Evolutionary conservation across 371 early-diverging fungal genomes (phyloP), one percentile per base, ranked within the genome.

Genomic region (Mortierella sp.): DNA sequence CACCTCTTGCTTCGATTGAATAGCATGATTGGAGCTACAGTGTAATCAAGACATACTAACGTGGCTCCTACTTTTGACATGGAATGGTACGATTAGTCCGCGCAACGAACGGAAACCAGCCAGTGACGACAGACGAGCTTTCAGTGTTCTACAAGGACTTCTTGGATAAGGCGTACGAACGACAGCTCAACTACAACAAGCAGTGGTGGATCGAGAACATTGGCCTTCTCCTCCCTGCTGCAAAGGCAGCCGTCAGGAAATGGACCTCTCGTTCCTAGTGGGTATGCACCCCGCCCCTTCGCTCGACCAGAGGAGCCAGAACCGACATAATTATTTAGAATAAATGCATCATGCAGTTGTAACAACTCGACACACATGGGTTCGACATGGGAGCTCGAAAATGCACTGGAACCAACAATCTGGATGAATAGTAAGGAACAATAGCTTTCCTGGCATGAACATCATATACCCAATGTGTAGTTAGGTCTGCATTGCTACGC

Each of bases 131-230:
- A 63, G 93, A 95, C 51, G 95, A 94, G 38, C 83, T 97, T 76
- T 95, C 97, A 0, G 77, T 90, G 29, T 97, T 95, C 78, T 97
- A 95, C 88, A 93, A 94, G 84, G 91, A 93, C 72, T 97, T 96
- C 84, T 88, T 96, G 79, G 91, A 93, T 72, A 93, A 92, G 68
- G 92, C 95, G 7, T 93, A 93, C 44, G 91, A 88, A 29, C 89
- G 95, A 65, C 96, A 97, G 78, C 90, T 93, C 92, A 91, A 83
- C 71, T 97, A 97, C 84, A 97, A 97, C 82, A 86, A 91, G 29
- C 85, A 88, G 65, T 95, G 95, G 95, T 95, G 95, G 96, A 88
- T 90, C 38, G 89, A 94, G 70, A 97, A 95, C 74, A 65, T 93
- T 27, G 86, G 87, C 1, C 92, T 96, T 90, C 87, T 96, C 29